phyloP scores from a whole-genome alignment of 2,329 filamentous ascomycete genomes.

The Fusarium tjaetaba region DNA sequence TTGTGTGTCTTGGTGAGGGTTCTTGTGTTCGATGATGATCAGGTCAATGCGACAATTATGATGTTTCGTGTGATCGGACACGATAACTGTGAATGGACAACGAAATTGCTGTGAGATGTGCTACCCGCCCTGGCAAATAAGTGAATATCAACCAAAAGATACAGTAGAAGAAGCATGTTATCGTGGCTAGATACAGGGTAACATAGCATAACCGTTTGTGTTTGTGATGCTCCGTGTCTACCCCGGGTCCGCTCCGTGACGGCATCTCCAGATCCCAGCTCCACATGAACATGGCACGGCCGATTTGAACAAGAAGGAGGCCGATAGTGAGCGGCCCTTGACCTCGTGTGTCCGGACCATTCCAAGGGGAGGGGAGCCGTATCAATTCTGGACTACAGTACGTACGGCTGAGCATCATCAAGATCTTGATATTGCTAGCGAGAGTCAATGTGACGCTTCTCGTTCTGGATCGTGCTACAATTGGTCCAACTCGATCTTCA shows the following conservation, averaged over 20 bases:
- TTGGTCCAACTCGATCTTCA: conserved; percentile 13
- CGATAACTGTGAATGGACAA: not conserved
- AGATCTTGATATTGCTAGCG: not conserved
- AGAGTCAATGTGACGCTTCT: conserved; percentile 40
- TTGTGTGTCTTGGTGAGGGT: not conserved
- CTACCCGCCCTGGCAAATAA: not conserved
- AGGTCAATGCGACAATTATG: not conserved
- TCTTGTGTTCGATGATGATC: conserved; percentile 3
- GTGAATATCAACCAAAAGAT: not conserved
- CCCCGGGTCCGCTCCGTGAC: conserved; percentile 31
- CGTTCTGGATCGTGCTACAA: conserved; percentile 26
- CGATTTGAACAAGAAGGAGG: conserved; percentile 28
- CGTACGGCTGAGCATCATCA: not conserved
- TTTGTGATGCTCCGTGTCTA: conserved; percentile 26
- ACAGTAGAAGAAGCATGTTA: not conserved
- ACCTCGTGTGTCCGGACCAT: not conserved
- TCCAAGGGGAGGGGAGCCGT: not conserved
- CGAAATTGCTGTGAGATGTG: not conserved
- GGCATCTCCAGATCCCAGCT: conserved; percentile 17
- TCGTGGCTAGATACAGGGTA: conserved; percentile 30
- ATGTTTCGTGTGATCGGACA: conserved; percentile 7
- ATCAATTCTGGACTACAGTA: not conserved
- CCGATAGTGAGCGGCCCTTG: conserved; percentile 19
- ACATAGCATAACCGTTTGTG: not conserved
- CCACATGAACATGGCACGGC: conserved; percentile 14